phyloP scores from a whole-genome alignment of 1,139 yeast genomes.

The Debaryomyces singareniensis region DNA sequence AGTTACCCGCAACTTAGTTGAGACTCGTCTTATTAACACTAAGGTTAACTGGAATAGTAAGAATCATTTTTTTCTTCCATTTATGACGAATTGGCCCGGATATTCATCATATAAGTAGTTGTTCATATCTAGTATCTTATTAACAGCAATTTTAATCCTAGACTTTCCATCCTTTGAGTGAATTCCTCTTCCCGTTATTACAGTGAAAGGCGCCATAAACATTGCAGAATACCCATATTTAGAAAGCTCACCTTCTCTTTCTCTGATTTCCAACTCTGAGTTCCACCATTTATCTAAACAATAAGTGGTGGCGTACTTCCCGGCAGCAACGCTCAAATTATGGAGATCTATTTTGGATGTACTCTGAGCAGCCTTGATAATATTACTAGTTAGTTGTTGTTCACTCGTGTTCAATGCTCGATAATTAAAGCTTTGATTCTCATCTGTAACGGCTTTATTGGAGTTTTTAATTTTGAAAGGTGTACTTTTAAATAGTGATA shows the following conservation, averaged over 20 bases:
- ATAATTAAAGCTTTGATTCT: too few species aligned
- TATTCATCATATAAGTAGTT: conserved; percentile 39
- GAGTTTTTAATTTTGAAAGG: too few species aligned
- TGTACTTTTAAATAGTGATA: too few species aligned
- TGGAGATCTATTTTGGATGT: conserved; percentile 44
- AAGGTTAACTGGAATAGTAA: too few species aligned
- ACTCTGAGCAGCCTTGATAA: too few species aligned
- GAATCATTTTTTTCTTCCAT: conserved; percentile 31
- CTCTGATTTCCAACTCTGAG: conserved; percentile 36
- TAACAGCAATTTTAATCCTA: conserved; percentile 34
- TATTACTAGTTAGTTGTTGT: too few species aligned
- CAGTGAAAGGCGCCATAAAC: conserved; percentile 29
- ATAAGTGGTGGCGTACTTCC: conserved; percentile 25
- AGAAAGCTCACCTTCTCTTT: conserved; percentile 28
- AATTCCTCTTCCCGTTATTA: conserved; percentile 59
- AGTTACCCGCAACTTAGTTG: too few species aligned
- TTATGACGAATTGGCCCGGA: conserved; percentile 37
- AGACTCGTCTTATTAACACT: too few species aligned
- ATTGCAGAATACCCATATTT: conserved; percentile 22
- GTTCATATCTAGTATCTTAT: conserved; percentile 22
- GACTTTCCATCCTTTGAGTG: conserved; percentile 52
- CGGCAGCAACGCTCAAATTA: conserved; percentile 37
- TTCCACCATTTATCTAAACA: conserved; percentile 51
- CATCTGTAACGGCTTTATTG: too few species aligned
- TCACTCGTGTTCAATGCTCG: too few species aligned